Evolutionary conservation across 2,329 filamentous ascomycete species (phyloP).

Genomic region (Aureobasidium pullulans): DNA sequence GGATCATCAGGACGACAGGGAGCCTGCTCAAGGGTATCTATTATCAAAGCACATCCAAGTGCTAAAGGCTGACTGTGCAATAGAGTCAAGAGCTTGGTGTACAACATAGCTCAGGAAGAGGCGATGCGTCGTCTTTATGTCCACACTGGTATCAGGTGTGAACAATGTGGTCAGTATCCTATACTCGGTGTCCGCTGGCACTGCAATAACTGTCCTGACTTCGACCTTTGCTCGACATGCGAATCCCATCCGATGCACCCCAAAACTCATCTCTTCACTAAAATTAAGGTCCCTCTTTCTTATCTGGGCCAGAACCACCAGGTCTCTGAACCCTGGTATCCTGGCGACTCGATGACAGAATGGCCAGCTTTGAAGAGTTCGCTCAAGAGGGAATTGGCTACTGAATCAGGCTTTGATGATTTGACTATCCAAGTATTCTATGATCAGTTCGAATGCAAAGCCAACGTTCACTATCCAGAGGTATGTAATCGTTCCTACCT

Average conservation of each 20-base stretch:
- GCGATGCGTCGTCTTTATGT: constrained; percentile 81
- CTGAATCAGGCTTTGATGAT: constrained; percentile 54
- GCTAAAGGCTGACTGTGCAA: not conserved
- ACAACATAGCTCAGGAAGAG: constrained; percentile 90
- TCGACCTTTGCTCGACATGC: constrained; percentile 89
- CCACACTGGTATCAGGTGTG: constrained; percentile 87
- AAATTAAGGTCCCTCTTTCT: constrained; percentile 82
- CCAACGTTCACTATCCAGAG: constrained; percentile 72
- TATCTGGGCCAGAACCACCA: constrained; percentile 71
- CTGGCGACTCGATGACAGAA: constrained; percentile 71
- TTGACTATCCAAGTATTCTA: constrained; percentile 88
- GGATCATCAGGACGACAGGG: constrained; percentile 15
- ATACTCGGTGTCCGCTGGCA: constrained; percentile 90
- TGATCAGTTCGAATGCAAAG: constrained; percentile 95
- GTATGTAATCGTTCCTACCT: not conserved
- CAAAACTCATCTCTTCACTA: constrained; percentile 95
- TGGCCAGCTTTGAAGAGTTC: constrained; percentile 58
- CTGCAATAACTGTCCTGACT: constrained; percentile 92
- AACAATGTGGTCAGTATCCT: constrained; percentile 77
- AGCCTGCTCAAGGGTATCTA: constrained; percentile 22
- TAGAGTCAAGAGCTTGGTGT: constrained; percentile 52
- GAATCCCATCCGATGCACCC: constrained; percentile 69
- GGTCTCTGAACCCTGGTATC: constrained; percentile 78
- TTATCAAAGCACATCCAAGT: not conserved
- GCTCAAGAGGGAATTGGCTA: constrained; percentile 55